These are phyloP conservation scores for Xanthoceras sorbifolium DNA, from an alignment of 345 rosid species.

Conservation along the genomic window DNA sequence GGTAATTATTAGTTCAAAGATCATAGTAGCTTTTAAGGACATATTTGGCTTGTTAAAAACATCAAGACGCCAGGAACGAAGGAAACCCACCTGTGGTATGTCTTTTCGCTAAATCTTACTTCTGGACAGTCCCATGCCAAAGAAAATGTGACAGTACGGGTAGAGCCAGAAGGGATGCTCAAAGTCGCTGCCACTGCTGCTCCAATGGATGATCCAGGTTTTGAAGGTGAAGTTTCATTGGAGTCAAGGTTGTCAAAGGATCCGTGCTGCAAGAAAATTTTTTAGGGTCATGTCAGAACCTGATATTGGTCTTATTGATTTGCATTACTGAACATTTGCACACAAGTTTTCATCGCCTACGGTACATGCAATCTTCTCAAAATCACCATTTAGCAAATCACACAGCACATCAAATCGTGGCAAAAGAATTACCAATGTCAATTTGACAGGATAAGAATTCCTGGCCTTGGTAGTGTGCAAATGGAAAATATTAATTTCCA, in stretches of 20 bases:
- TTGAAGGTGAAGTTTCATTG: constrained; percentile 52
- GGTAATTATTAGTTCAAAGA: constrained; percentile 8
- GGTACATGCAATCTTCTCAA: background rate
- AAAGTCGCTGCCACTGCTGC: constrained; percentile 87
- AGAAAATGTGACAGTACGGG: constrained; percentile 67
- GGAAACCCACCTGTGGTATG: constrained; percentile 69
- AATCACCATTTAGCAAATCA: background rate
- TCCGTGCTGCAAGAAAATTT: constrained; percentile 49
- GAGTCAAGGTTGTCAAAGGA: constrained; percentile 63
- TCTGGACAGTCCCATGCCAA: constrained; percentile 98
- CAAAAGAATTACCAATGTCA: no score
- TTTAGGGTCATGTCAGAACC: background rate
- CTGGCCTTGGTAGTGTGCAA: no score
- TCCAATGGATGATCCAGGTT: constrained; percentile 86
- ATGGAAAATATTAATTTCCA: no score
- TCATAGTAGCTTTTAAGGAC: background rate
- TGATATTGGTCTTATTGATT: background rate
- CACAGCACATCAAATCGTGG: no score
- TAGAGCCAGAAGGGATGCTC: constrained; percentile 65
- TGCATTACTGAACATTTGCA: background rate
- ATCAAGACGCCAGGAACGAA: background rate
- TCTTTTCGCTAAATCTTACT: constrained; percentile 59
- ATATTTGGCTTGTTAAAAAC: background rate
- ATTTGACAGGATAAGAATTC: no score
- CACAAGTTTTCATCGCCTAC: background rate